These are phyloP conservation scores for Globisporangium recalcitrans DNA, from an alignment of 352 stramenopile genomes.

Conservation along the genomic window DNA sequence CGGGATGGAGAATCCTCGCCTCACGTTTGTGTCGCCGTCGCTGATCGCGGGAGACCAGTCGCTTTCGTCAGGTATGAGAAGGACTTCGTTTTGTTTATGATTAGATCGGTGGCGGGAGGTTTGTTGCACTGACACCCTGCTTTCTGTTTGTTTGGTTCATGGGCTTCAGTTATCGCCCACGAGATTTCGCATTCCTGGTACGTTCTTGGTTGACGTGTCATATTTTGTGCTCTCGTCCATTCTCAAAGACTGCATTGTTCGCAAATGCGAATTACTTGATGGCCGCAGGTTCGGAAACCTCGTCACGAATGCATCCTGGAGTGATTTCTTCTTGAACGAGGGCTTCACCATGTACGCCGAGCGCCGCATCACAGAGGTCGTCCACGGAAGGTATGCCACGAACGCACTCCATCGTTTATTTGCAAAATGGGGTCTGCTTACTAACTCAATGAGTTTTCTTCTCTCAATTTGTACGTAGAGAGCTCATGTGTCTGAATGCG, in stretches of 20 bases:
- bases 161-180: slow-evolving; percentile 54
- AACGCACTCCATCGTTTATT: too few relatives aligned
- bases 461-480: slow-evolving; percentile 22
- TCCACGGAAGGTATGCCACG: slow-evolving; percentile 47
- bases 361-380: slow-evolving; percentile 57
- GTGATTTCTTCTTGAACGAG: slow-evolving; percentile 87
- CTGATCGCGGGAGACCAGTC: slow-evolving; percentile 78
- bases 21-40: slow-evolving; percentile 83
- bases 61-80: slow-evolving; percentile 47
- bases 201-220: not conserved
- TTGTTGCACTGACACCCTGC: not conserved
- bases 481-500: slow-evolving; percentile 60
- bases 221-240: not conserved
- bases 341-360: slow-evolving; percentile 87
- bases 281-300: slow-evolving; percentile 70
- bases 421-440: not conserved
- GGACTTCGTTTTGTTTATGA: not conserved
- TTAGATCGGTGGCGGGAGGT: too few relatives aligned
- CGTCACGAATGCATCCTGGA: slow-evolving; percentile 82
- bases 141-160: not conserved
- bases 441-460: not conserved
- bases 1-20: slow-evolving; percentile 96
- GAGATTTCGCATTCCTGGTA: slow-evolving; percentile 83
- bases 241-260: not conserved
- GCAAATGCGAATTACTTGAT: not conserved